Evolutionary conservation across 805 yeast species (phyloP).

Genomic region (Candida michaelii): DNA sequence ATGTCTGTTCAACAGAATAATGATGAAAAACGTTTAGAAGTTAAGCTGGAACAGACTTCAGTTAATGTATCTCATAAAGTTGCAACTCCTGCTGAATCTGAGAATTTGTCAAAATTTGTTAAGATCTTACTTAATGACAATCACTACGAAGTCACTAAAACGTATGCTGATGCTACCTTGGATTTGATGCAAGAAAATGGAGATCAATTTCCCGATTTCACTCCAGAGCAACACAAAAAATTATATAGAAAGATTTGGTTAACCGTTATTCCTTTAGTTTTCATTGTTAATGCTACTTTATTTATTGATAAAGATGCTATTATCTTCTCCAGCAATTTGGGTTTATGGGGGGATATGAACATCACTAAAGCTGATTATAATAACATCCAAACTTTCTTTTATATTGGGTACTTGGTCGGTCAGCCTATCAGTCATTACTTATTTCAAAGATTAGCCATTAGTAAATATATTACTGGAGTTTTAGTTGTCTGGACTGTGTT

Average conservation of each 20-base stretch:
- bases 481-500: conserved; percentile 35
- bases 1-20: too few relatives aligned
- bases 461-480: conserved; percentile 29
- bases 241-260: conserved; percentile 15
- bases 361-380: conserved; percentile 44
- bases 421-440: conserved; percentile 33
- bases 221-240: conserved; percentile 13
- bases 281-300: conserved; percentile 37
- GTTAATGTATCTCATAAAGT: background rate
- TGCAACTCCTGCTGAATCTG: background rate
- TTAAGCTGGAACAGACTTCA: background rate
- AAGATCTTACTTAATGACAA: conserved; percentile 10
- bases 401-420: conserved; percentile 41
- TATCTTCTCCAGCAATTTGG: conserved; percentile 49
- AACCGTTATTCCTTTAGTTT: conserved; percentile 19
- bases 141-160: conserved; percentile 10
- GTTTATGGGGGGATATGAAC: conserved; percentile 46
- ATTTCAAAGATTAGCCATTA: conserved; percentile 33
- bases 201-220: conserved; percentile 11
- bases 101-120: background rate
- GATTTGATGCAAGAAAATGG: conserved; percentile 8
- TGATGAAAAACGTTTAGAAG: too few relatives aligned
- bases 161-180: conserved; percentile 11
- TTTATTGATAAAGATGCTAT: conserved; percentile 54
- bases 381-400: conserved; percentile 52